phyloP scores from a whole-genome alignment of 495 filamentous ascomycete species.

The Hyaloscypha bicolor region DNA sequence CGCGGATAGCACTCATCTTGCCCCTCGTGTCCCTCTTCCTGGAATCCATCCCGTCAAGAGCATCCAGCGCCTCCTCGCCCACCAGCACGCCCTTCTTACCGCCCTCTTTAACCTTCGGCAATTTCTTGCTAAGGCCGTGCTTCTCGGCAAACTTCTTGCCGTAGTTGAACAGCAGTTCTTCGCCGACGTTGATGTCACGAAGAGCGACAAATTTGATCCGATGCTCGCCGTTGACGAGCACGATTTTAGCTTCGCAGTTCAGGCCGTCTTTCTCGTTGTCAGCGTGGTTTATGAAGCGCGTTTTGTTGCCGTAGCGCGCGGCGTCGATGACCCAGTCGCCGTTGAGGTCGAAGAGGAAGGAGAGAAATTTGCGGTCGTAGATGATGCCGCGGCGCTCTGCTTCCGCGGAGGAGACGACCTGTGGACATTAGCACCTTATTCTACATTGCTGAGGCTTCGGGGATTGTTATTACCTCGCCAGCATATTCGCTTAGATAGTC shows the following conservation, averaged over 20 bases:
- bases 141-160: slow-evolving; percentile 36
- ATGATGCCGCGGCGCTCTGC: slow-evolving; percentile 65
- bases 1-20: slow-evolving; percentile 71
- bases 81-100: slow-evolving; percentile 27
- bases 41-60: slow-evolving; percentile 17
- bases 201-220: slow-evolving; percentile 69
- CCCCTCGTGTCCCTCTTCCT: slow-evolving; percentile 10
- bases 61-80: slow-evolving; percentile 28
- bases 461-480: slow-evolving; percentile 49
- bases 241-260: slow-evolving; percentile 59
- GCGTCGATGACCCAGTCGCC: slow-evolving; percentile 53
- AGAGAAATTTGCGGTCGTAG: slow-evolving; percentile 60
- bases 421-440: not conserved
- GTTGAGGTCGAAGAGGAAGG: slow-evolving; percentile 69
- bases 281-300: slow-evolving; percentile 72
- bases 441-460: not conserved
- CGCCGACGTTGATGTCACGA: slow-evolving; percentile 59
- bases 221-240: slow-evolving; percentile 65
- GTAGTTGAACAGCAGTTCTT: slow-evolving; percentile 66
- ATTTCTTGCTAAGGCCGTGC: slow-evolving; percentile 32
- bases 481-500: slow-evolving; percentile 73
- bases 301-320: slow-evolving; percentile 55
- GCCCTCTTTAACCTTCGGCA: slow-evolving; percentile 27
- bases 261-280: slow-evolving; percentile 39
- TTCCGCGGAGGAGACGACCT: slow-evolving; percentile 62